A percentile compares a stretch with the other conserved stretches of the same genome.
Conservation (phyloP, 2,329 filamentous ascomycete genomes). For the Aspergillus fructus region DNA sequence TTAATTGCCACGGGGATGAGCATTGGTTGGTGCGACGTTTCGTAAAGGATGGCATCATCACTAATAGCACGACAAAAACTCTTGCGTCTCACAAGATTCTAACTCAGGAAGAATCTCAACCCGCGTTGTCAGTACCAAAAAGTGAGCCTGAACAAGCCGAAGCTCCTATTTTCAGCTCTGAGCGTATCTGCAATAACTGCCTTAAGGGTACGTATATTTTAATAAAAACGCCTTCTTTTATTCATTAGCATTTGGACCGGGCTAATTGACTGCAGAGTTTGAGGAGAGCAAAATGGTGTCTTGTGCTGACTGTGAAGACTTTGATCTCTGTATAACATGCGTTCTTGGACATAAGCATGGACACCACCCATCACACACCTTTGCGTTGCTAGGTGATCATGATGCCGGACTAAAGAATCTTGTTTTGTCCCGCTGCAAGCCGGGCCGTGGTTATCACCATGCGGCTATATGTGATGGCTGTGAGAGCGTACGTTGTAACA, state of each 20-base stretch:
- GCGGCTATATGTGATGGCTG: conserved; percentile 93
- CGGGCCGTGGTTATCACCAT: conserved; percentile 79
- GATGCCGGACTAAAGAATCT: conserved; percentile 61
- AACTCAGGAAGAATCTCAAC: conserved; percentile 24
- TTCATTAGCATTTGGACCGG: neutral
- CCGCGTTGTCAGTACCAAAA: conserved; percentile 20
- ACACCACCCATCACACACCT: conserved; percentile 85
- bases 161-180: conserved; percentile 14
- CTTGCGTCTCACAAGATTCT: conserved; percentile 63
- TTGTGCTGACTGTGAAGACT: conserved; percentile 82
- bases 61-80: conserved; percentile 82
- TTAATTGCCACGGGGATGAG: conserved; percentile 72
- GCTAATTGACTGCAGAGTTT: conserved; percentile 54
- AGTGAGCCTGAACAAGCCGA: conserved; percentile 25
- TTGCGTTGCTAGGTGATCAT: conserved; percentile 54
- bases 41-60: conserved; percentile 73
- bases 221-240: neutral
- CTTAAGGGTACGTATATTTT: conserved; percentile 53
- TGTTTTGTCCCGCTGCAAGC: conserved; percentile 67
- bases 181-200: conserved; percentile 64
- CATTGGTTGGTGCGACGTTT: conserved; percentile 96
- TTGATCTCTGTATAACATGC: conserved; percentile 84
- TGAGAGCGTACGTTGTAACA: conserved; percentile 57
- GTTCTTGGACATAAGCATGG: conserved; percentile 76
- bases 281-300: conserved; percentile 79